Conservation (phyloP, 352 stramenopile species). For the Globisporangium spiculum region DNA sequence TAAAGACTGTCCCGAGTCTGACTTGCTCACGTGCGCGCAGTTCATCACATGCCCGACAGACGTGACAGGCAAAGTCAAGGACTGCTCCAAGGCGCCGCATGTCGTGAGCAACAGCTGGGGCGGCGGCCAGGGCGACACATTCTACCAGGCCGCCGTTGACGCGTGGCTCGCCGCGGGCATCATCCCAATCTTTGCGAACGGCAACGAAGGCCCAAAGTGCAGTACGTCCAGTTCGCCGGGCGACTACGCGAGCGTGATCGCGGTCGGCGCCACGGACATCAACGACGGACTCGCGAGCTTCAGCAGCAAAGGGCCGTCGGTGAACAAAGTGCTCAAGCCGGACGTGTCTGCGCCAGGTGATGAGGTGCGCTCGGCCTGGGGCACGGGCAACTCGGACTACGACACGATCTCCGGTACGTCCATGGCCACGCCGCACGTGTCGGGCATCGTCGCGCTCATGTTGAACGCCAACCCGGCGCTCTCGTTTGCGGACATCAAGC, state of each 20-base stretch:
- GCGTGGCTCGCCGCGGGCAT: not conserved
- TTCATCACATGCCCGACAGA: conserved; percentile 39
- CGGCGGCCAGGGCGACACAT: conserved; percentile 9
- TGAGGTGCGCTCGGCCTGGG: conserved; percentile 23
- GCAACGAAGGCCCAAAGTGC: conserved; percentile 27
- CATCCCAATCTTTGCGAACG: conserved; percentile 8
- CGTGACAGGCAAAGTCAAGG: conserved; percentile 17
- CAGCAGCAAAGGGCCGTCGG: conserved; percentile 25
- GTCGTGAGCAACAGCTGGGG: conserved; percentile 40
- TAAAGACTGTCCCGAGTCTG: conserved; percentile 13
- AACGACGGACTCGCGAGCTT: conserved; percentile 27
- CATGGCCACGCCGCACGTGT: conserved; percentile 37
- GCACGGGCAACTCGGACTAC: conserved; percentile 20
- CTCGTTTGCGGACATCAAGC: conserved; percentile 20
- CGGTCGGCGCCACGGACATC: conserved; percentile 22
- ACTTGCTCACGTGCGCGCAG: conserved; percentile 25
- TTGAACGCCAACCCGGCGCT: conserved; percentile 22
- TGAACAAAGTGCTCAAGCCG: conserved; percentile 24
- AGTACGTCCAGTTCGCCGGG: conserved; percentile 20
- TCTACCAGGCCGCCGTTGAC: not conserved
- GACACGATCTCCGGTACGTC: conserved; percentile 29
- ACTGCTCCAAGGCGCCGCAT: conserved; percentile 32
- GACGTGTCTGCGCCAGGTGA: conserved; percentile 27
- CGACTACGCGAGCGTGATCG: conserved; percentile 26
- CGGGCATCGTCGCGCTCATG: conserved; percentile 33